Evolutionary conservation across 441 rosid species (phyloP).

Genomic region (Croton setiger): DNA sequence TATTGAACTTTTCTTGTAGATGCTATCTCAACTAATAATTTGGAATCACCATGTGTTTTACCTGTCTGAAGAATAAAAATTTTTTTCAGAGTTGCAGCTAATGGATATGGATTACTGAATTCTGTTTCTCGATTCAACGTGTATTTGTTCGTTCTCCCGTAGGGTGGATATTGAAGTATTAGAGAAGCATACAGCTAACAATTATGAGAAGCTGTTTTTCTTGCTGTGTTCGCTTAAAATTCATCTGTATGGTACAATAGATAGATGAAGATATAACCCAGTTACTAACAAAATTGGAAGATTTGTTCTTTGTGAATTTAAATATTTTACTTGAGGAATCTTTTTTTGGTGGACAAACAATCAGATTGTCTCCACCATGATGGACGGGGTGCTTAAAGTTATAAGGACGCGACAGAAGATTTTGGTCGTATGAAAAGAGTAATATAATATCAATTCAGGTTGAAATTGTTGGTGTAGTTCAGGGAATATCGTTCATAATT

Average conservation of each 20-base stretch:
- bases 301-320: not conserved
- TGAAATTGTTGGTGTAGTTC: not conserved
- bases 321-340: not conserved
- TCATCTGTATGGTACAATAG: not conserved
- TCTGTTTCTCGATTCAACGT: conserved; percentile 1
- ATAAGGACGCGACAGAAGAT: not conserved
- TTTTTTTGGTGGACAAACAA: not conserved
- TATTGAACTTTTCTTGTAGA: not conserved
- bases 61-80: not conserved
- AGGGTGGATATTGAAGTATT: not conserved
- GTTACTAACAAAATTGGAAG: not conserved
- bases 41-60: not conserved
- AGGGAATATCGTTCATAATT: not conserved
- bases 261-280: not conserved
- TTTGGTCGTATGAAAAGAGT: not conserved
- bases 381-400: not conserved
- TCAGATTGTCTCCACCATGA: conserved; percentile 11
- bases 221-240: not conserved
- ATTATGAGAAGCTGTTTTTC: not conserved
- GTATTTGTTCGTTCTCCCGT: not conserved
- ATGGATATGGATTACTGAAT: not conserved
- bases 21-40: not conserved
- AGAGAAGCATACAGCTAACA: not conserved
- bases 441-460: not conserved
- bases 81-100: not conserved